Percentiles rank a stretch among this genome's conserved stretches.
These are phyloP conservation scores for Aureobasidium uvarum DNA, from an alignment of 2,329 filamentous ascomycete genomes.

Conservation along the genomic window DNA sequence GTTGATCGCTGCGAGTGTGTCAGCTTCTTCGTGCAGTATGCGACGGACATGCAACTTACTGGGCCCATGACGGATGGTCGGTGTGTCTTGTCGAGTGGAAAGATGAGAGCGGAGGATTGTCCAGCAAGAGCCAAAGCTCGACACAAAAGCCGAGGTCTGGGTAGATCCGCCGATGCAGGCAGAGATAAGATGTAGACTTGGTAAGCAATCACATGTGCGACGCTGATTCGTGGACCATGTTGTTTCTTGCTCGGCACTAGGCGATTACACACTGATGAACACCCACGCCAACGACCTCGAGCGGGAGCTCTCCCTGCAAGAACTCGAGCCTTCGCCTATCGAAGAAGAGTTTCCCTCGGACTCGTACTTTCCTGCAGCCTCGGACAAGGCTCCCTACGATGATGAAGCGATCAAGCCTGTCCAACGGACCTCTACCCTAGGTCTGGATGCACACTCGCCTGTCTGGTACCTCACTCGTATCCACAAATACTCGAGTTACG, in stretches of 20 bases:
- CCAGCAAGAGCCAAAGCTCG: conserved; percentile 6
- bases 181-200: conserved; percentile 9
- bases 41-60: conserved; percentile 7
- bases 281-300: conserved; percentile 27
- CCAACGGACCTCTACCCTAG: conserved; percentile 44
- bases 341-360: conserved; percentile 52
- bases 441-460: conserved; percentile 66
- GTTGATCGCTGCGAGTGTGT: conserved; percentile 19
- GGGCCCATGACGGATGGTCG: conserved; percentile 23
- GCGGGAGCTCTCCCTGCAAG: conserved; percentile 53
- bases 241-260: conserved; percentile 3
- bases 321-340: conserved; percentile 81
- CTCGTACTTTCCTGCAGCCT: conserved; percentile 44
- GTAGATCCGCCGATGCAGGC: conserved; percentile 11
- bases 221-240: conserved; percentile 8
- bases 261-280: background rate
- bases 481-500: conserved; percentile 87
- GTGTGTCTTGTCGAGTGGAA: background rate
- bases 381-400: conserved; percentile 26
- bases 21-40: background rate
- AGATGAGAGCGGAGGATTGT: background rate
- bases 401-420: conserved; percentile 35
- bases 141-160: background rate
- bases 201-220: conserved; percentile 19
- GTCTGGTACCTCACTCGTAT: conserved; percentile 74